phyloP scores from a whole-genome alignment of 202 grass and related monocot genomes.

The Setaria italica region DNA sequence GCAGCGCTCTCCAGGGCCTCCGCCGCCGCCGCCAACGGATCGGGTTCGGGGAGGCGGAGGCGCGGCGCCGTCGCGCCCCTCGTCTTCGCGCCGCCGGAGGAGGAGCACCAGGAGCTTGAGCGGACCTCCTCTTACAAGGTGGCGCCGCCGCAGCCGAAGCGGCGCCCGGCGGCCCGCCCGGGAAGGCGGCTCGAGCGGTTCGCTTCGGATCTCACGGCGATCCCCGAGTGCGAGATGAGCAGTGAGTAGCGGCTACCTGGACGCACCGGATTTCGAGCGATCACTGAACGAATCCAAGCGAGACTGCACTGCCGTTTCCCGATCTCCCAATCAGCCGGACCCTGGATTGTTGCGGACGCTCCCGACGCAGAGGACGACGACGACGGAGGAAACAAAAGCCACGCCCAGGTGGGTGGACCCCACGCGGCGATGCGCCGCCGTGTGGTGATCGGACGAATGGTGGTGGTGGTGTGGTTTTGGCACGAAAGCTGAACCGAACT shows the following conservation, averaged over 20 bases:
- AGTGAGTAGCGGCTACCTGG: neutral
- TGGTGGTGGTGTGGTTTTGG: neutral
- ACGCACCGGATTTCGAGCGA: neutral
- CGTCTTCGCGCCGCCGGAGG: slow-evolving; percentile 33
- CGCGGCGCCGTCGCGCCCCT: slow-evolving; percentile 42
- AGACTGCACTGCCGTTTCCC: neutral
- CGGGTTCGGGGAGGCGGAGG: neutral
- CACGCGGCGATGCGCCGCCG: too few relatives aligned
- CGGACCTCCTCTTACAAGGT: neutral
- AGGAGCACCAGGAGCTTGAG: neutral
- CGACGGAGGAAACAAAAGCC: too few relatives aligned
- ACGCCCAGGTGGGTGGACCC: too few relatives aligned
- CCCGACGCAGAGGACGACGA: neutral
- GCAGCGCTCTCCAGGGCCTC: slow-evolving; percentile 40
- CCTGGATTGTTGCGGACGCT: neutral
- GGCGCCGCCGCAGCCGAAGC: neutral
- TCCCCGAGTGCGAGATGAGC: slow-evolving; percentile 32
- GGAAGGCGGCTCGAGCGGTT: slow-evolving; percentile 24
- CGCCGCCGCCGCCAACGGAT: fast-evolving
- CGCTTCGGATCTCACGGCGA: slow-evolving; percentile 36
- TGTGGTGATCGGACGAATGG: too few relatives aligned
- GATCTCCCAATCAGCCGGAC: neutral
- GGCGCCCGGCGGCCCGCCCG: neutral
- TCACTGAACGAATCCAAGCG: neutral
- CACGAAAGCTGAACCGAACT: neutral